These are phyloP conservation scores for Aspergillus sp. DNA, from an alignment of 2,329 filamentous ascomycete genomes.

Conservation along the genomic window DNA sequence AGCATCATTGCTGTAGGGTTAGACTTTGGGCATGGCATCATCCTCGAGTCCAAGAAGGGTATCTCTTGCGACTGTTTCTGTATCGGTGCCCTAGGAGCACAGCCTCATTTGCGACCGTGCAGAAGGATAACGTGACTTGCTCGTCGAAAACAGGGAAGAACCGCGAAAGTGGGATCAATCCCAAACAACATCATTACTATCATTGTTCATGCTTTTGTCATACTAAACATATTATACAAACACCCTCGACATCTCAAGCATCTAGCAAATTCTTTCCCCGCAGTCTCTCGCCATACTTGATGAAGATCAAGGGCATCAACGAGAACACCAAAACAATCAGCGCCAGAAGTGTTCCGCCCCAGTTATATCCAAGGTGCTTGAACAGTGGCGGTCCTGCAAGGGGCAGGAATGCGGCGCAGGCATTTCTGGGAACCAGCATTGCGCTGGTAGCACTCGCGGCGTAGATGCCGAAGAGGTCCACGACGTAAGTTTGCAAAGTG, in stretches of 20 bases:
- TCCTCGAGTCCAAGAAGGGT: too few relatives aligned
- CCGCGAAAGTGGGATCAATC: too few relatives aligned
- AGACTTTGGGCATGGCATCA: too few relatives aligned
- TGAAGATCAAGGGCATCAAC: constrained; percentile 23
- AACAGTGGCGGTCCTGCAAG: constrained; percentile 45
- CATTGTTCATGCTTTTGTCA: too few relatives aligned
- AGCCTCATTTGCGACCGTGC: too few relatives aligned
- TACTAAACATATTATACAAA: too few relatives aligned
- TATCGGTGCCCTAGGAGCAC: too few relatives aligned
- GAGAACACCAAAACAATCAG: constrained; percentile 48
- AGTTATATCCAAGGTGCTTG: constrained; percentile 41
- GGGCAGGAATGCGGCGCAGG: constrained; percentile 44
- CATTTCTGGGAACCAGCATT: constrained; percentile 40
- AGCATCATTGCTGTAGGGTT: too few relatives aligned
- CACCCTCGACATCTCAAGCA: background rate
- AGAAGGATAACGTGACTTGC: too few relatives aligned
- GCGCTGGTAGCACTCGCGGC: constrained; percentile 48
- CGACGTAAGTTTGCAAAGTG: constrained; percentile 47
- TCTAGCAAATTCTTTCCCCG: background rate
- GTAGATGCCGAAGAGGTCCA: constrained; percentile 46
- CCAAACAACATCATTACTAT: too few relatives aligned
- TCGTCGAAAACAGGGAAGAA: too few relatives aligned
- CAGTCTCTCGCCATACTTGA: constrained; percentile 7
- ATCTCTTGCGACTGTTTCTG: too few relatives aligned
- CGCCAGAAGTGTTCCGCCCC: constrained; percentile 20